Base-by-base conservation (phyloP, 2,329 filamentous ascomycete genomes). In the Monosporascus sp. region DNA sequence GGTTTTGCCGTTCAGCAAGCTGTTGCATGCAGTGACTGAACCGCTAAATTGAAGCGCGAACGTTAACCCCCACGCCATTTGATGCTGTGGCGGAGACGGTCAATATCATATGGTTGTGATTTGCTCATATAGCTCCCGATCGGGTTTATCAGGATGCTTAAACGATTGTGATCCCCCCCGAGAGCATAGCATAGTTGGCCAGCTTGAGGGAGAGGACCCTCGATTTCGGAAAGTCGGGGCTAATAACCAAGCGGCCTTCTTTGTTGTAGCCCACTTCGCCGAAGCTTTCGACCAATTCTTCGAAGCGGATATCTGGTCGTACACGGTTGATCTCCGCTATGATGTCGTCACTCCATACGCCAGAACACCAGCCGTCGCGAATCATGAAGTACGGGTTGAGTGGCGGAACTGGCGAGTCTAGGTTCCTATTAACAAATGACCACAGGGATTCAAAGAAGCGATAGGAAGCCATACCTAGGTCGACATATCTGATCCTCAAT, bases 331-430 rank as follows among this genome's bases (percentile, higher is more conserved):
- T 77, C 53, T 82, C 78, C 24, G 79, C 72, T 9, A 90, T 71
- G 46, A 91, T 90, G 7, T 73, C 67, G 8, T 87, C 81, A 64
- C 84, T 90, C 88, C 87, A 91, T 2, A 91, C 79, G 5, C 88
- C 88, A 1, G 82, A 84, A 61, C 84, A 87, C 62, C 75, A 71
- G 38, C 80, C 80, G 47, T 83, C 75, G 36, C 78, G 73, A 43
- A 90, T 71, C 52, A 86, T 73, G 65, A 90, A 91, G 64, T 86
- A 90, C 0, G 88, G 88, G 61, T 91, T 90, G 5, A 90, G 71
- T 1, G 85, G 81, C 3, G 86, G 87, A 16, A 87, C 77, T 3
- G 85, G 82, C 2, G 86, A 88, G 64, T 91, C 87, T 85, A 31
- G 9, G 34, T 48, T 1, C 5, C 24, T 7, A 20, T 46, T 66